Percentiles rank a stretch among this genome's conserved stretches.
Evolutionary conservation across 371 early-diverging fungal species (phyloP).

Genomic region (Blakeslea trispora): DNA sequence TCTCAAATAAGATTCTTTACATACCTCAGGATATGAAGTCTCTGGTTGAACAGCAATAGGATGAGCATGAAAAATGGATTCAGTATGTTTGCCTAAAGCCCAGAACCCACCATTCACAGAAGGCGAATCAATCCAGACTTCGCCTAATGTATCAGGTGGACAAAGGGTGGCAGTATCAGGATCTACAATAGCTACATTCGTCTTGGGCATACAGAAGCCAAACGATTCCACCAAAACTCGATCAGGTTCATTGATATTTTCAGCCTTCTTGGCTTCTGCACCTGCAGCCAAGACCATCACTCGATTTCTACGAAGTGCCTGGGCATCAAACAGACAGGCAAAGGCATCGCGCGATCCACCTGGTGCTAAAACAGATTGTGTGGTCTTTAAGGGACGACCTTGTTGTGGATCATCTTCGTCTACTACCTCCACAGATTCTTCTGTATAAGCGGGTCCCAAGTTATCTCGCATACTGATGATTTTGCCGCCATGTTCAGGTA

Average conservation of each 20-base stretch:
- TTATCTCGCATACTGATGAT: constrained; percentile 58
- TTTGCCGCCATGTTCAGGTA: constrained; percentile 75
- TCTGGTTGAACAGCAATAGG: constrained; percentile 52
- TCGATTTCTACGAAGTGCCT: constrained; percentile 41
- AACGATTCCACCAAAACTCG: constrained; percentile 36
- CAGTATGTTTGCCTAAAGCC: constrained; percentile 70
- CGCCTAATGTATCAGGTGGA: constrained; percentile 71
- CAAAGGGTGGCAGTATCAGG: constrained; percentile 74
- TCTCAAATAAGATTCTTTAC: constrained; percentile 61
- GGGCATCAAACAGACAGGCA: constrained; percentile 50
- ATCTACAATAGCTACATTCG: constrained; percentile 68
- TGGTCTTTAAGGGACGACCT: constrained; percentile 3
- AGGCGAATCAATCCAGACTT: constrained; percentile 78
- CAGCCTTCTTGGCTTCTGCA: constrained; percentile 27
- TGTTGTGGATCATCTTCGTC: constrained; percentile 13
- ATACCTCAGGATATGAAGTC: constrained; percentile 45
- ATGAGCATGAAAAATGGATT: constrained; percentile 69
- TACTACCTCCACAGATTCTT: constrained; percentile 10
- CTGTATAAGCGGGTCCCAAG: constrained; percentile 31
- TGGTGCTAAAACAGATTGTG: constrained; percentile 28
- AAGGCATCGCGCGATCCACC: constrained; percentile 48
- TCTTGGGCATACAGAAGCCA: constrained; percentile 61
- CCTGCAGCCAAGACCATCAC: constrained; percentile 52
- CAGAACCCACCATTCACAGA: constrained; percentile 73
- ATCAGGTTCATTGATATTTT: constrained; percentile 8